Conservation (phyloP, 495 filamentous ascomycete genomes). For the Penicillium alfredii region DNA sequence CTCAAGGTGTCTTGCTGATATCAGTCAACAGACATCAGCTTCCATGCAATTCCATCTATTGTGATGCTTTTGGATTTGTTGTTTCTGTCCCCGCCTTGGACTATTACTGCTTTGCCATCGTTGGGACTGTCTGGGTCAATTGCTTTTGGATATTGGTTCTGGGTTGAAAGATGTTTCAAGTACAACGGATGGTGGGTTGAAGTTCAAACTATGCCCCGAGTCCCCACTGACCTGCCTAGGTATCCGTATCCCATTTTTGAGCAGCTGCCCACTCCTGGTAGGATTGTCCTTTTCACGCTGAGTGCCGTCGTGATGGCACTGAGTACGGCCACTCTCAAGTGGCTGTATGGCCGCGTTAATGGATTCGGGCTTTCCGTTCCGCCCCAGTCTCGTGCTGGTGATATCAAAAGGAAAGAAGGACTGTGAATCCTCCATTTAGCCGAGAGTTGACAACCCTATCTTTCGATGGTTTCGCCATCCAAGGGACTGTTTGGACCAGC, state of each 20-base stretch:
- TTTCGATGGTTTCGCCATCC: too few relatives aligned
- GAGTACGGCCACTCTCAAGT: conserved; percentile 61
- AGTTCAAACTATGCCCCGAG: not conserved
- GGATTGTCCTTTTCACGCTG: conserved; percentile 60
- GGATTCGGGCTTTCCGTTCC: conserved; percentile 38
- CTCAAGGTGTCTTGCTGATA: conserved; percentile 6
- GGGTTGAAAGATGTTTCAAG: conserved; percentile 74
- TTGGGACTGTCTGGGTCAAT: conserved; percentile 56
- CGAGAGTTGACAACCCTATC: too few relatives aligned
- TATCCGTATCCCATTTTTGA: conserved; percentile 87
- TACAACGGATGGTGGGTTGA: conserved; percentile 64
- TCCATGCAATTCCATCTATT: conserved; percentile 72
- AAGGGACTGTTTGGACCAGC: too few relatives aligned
- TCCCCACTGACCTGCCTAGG: conserved; percentile 32
- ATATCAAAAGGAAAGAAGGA: conserved; percentile 29
- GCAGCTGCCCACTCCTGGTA: conserved; percentile 51
- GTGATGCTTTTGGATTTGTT: conserved; percentile 68
- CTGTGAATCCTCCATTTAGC: too few relatives aligned
- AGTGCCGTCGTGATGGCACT: conserved; percentile 67
- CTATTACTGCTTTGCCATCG: conserved; percentile 53
- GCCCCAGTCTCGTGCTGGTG: conserved; percentile 26
- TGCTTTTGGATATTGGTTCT: conserved; percentile 78
- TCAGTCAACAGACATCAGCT: conserved; percentile 55
- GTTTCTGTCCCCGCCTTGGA: conserved; percentile 77
- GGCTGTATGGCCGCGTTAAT: conserved; percentile 65